These are phyloP conservation scores for Cryptosporidium andersoni DNA, from an alignment of 169 alveolate genomes.

Conservation along the genomic window DNA sequence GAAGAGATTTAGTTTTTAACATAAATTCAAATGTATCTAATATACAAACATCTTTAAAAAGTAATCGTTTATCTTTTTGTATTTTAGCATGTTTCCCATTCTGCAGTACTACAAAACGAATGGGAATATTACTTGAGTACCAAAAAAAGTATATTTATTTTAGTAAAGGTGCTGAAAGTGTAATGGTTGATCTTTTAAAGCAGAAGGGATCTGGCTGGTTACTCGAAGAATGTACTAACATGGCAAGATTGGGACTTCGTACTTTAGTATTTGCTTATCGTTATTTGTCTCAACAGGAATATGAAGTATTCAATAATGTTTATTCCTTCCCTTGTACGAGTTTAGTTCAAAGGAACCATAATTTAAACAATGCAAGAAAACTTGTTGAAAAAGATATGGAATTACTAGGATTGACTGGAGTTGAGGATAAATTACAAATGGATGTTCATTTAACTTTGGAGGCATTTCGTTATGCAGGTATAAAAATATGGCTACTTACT, in stretches of 20 bases:
- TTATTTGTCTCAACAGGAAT: conserved; percentile 87
- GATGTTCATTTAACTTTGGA: conserved; percentile 93
- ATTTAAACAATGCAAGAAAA: conserved; percentile 74
- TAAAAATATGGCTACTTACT: conserved; percentile 98
- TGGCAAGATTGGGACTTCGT: conserved; percentile 94
- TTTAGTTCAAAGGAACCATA: conserved; percentile 73
- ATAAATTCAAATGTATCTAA: background rate
- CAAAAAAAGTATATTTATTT: conserved; percentile 75
- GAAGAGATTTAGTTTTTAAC: background rate
- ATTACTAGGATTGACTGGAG: conserved; percentile 94
- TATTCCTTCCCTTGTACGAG: conserved; percentile 67
- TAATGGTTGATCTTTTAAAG: conserved; percentile 87
- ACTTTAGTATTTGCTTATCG: conserved; percentile 93
- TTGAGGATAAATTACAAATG: conserved; percentile 94
- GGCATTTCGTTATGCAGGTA: conserved; percentile 94
- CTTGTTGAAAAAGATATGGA: conserved; percentile 85
- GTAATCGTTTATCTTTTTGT: conserved; percentile 76
- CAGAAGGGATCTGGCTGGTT: conserved; percentile 87
- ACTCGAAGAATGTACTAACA: conserved; percentile 88
- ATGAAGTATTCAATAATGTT: conserved; percentile 75
- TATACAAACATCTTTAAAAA: background rate
- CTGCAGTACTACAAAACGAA: conserved; percentile 95
- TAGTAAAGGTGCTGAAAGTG: conserved; percentile 94
- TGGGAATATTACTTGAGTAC: conserved; percentile 95
- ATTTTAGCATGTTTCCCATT: conserved; percentile 95